Percentiles rank a stretch among this genome's conserved stretches.
Conservation (phyloP, 169 alveolate species). For the Cryptosporidium sp. region DNA sequence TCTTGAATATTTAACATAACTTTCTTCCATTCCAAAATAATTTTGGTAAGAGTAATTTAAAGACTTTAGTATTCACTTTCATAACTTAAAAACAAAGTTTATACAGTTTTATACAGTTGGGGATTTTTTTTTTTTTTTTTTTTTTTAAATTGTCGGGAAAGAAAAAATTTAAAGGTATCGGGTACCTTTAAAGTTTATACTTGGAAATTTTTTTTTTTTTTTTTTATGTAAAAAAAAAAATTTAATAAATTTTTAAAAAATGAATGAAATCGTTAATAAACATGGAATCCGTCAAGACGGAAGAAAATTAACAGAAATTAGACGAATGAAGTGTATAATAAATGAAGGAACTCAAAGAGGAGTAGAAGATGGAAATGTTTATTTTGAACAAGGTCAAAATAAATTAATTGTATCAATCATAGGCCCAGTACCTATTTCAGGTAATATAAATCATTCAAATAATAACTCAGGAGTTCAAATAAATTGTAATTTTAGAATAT, state of each 20-base stretch:
- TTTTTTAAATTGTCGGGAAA: no score
- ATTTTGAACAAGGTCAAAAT: constrained; percentile 59
- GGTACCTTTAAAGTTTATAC: no score
- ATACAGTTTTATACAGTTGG: no score
- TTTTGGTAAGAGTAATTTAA: not conserved
- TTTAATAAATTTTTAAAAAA: not conserved
- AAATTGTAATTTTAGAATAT: constrained; percentile 38
- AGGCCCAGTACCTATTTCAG: constrained; percentile 49
- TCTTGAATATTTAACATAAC: not conserved
- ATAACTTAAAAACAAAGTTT: no score
- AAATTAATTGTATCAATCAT: constrained; percentile 38
- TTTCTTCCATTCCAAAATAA: not conserved
- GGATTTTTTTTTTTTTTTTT: no score
- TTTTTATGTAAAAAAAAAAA: not conserved
- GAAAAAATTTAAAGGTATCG: no score
- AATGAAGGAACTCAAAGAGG: constrained; percentile 15
- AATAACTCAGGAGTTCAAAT: constrained; percentile 8
- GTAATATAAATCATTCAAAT: not conserved
- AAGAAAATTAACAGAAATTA: constrained; percentile 33
- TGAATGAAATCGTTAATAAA: constrained; percentile 36
- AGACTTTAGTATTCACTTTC: no score
- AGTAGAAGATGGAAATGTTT: constrained; percentile 47
- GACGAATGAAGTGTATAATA: constrained; percentile 40
- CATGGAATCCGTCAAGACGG: constrained; percentile 70
- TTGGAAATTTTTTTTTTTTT: no score